Base-by-base conservation (phyloP, 345 rosid genomes). In the Aethionema arabicum region DNA sequence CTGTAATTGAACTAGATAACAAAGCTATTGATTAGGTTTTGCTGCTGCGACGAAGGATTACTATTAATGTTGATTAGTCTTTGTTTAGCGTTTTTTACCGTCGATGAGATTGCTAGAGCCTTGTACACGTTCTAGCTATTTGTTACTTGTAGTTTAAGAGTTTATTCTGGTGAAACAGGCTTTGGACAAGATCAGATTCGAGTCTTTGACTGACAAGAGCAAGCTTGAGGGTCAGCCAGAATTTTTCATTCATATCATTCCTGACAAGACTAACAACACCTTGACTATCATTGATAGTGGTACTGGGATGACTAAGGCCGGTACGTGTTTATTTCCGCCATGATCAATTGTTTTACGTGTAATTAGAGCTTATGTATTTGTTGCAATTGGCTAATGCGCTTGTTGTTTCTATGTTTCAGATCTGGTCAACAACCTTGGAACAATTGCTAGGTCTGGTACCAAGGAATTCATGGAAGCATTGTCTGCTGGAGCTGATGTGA, bases 221-320 rank as follows among this genome's bases (percentile, higher is more conserved):
- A 90, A 86, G 83, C 86, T 90, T 0, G 95, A 90, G 75, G 84
- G 52, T 9, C 97, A 90, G 43, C 95, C 97, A 0, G 95, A 86
- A 77, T 85, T 90, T 10, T 90, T 90, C 58, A 90, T 90, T 59
- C 95, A 80, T 71, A 83, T 90, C 42, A 15, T 86, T 8, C 97
- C 97, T 0, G 97, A 90, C 57, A 90, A 90, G 77, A 21, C 82
- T 2, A 90, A 69, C 78, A 83, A 79, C 70, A 43, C 90, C 2
- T 41, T 90, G 74, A 37, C 97, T 27, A 85, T 90, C 13, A 80
- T 80, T 3, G 97, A 90, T 66, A 86, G 95, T 74, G 97, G 95
- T 58, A 56, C 86, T 21, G 97, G 97, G 13, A 90, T 90, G 97
- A 86, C 97, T 15, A 86, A 90, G 57, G 97, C 95, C 79, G 97